These are phyloP conservation scores for Sanghuangporus sanghuang DNA, from an alignment of 1,284 basidiomycete genomes.

Conservation along the genomic window DNA sequence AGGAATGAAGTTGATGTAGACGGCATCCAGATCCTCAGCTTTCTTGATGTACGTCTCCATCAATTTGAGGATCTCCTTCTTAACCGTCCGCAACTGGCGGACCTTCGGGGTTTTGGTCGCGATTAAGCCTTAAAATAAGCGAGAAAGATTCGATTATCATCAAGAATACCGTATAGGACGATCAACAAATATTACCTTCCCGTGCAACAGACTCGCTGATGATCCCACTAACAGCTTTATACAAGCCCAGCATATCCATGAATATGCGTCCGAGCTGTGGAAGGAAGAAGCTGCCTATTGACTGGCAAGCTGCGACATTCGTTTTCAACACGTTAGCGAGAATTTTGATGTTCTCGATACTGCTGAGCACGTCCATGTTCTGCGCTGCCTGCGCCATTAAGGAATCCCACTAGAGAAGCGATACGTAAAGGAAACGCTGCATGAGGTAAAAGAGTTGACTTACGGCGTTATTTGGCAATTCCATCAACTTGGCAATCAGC, in stretches of 20 bases:
- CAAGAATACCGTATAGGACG: not conserved
- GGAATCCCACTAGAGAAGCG: slow-evolving; percentile 78
- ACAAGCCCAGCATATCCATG: slow-evolving; percentile 97
- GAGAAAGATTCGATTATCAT: not conserved
- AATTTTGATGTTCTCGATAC: slow-evolving; percentile 95
- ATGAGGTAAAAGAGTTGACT: slow-evolving; percentile 26
- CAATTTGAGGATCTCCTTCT: slow-evolving; percentile 96
- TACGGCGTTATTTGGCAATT: slow-evolving; percentile 93
- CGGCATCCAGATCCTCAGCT: slow-evolving; percentile 92
- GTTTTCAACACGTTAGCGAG: slow-evolving; percentile 97
- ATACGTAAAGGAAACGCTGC: not conserved
- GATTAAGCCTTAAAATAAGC: slow-evolving; percentile 60
- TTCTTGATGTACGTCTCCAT: slow-evolving; percentile 98
- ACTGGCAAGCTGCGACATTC: slow-evolving; percentile 96
- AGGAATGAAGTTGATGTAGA: slow-evolving; percentile 91
- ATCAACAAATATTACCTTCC: slow-evolving; percentile 52
- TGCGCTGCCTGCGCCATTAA: slow-evolving; percentile 95
- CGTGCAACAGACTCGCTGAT: slow-evolving; percentile 91
- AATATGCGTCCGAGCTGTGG: slow-evolving; percentile 97
- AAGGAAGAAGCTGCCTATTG: slow-evolving; percentile 95
- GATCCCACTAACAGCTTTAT: slow-evolving; percentile 97
- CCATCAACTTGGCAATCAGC: slow-evolving; percentile 94
- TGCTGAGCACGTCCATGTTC: slow-evolving; percentile 89
- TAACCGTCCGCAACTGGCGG: slow-evolving; percentile 91
- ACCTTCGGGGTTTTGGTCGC: slow-evolving; percentile 98